phyloP scores from a whole-genome alignment of 805 yeast species.

The Tetrapisispora phaffii region DNA sequence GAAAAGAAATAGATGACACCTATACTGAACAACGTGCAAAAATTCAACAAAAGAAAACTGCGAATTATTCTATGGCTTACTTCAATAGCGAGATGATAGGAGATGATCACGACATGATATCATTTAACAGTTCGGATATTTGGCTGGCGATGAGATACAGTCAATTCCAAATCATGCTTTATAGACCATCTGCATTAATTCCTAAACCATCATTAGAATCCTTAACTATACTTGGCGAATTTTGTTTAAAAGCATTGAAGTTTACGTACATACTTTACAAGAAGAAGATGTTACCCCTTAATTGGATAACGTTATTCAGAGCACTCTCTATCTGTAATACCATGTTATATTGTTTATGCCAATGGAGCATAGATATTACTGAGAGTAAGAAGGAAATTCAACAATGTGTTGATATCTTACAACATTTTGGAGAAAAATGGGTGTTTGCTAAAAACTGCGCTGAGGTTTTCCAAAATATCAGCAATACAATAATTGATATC shows the following conservation, averaged over 20 bases:
- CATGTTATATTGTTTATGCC: slow-evolving; percentile 38
- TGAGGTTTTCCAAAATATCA: slow-evolving; percentile 36
- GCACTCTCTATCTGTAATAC: slow-evolving; percentile 40
- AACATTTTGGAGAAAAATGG: slow-evolving; percentile 40
- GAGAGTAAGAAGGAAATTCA: slow-evolving; percentile 39
- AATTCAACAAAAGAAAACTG: slow-evolving; percentile 14
- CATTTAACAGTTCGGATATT: slow-evolving; percentile 29
- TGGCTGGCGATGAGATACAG: slow-evolving; percentile 36
- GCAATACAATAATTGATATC: slow-evolving; percentile 38
- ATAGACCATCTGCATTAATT: slow-evolving; percentile 40
- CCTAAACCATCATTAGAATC: slow-evolving; percentile 36
- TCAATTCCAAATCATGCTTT: slow-evolving; percentile 37
- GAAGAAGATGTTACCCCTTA: slow-evolving; percentile 36
- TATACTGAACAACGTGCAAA: slow-evolving; percentile 20
- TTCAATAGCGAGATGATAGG: slow-evolving; percentile 8
- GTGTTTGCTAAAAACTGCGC: slow-evolving; percentile 37
- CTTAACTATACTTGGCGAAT: slow-evolving; percentile 36
- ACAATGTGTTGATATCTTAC: slow-evolving; percentile 37
- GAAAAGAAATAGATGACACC: slow-evolving; percentile 28
- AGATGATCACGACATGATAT: slow-evolving; percentile 11
- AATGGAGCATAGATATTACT: slow-evolving; percentile 37
- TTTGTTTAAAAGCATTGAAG: slow-evolving; percentile 37
- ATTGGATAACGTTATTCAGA: slow-evolving; percentile 42
- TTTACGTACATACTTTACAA: slow-evolving; percentile 39
- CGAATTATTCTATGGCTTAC: slow-evolving; percentile 3